phyloP scores from a whole-genome alignment of 1,284 basidiomycete species.

The Farysia itapuensis region DNA sequence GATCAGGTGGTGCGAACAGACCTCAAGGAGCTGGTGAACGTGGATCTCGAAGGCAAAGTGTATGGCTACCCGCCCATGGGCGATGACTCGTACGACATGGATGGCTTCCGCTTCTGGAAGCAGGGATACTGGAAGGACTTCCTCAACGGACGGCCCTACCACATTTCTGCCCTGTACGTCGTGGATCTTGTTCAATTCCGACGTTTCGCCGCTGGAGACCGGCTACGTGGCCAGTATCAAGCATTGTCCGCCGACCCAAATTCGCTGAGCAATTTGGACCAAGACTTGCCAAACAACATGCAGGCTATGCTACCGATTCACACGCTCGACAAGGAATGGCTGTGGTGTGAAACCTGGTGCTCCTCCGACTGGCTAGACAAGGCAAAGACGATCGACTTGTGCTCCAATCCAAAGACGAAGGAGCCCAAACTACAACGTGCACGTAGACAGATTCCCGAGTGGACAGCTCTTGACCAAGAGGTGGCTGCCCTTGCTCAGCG shows the following conservation, averaged over 20 bases:
- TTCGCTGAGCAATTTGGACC: slow-evolving; percentile 91
- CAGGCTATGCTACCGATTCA: slow-evolving; percentile 49
- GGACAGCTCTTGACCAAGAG: slow-evolving; percentile 81
- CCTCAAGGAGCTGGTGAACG: slow-evolving; percentile 83
- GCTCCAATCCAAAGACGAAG: slow-evolving; percentile 66
- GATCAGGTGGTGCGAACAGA: slow-evolving; percentile 85
- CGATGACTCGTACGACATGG: slow-evolving; percentile 86
- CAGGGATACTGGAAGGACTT: slow-evolving; percentile 64
- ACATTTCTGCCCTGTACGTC: slow-evolving; percentile 77
- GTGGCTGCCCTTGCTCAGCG: slow-evolving; percentile 57
- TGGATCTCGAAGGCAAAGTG: slow-evolving; percentile 75
- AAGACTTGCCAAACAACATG: slow-evolving; percentile 63
- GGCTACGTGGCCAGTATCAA: slow-evolving; percentile 88
- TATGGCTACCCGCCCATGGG: slow-evolving; percentile 91
- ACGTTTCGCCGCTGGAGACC: slow-evolving; percentile 71
- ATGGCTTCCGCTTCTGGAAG: slow-evolving; percentile 98
- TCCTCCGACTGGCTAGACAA: slow-evolving; percentile 39
- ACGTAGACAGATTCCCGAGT: slow-evolving; percentile 86
- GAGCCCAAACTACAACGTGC: slow-evolving; percentile 92
- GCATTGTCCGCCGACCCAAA: slow-evolving; percentile 87
- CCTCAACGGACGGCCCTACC: slow-evolving; percentile 37
- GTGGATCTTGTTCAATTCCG: slow-evolving; percentile 94
- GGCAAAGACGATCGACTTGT: slow-evolving; percentile 60
- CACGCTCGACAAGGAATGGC: slow-evolving; percentile 53
- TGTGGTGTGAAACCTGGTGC: slow-evolving; percentile 61